These are phyloP conservation scores for Cyclotella atomus DNA, from an alignment of 108 stramenopile species.

Conservation along the genomic window DNA sequence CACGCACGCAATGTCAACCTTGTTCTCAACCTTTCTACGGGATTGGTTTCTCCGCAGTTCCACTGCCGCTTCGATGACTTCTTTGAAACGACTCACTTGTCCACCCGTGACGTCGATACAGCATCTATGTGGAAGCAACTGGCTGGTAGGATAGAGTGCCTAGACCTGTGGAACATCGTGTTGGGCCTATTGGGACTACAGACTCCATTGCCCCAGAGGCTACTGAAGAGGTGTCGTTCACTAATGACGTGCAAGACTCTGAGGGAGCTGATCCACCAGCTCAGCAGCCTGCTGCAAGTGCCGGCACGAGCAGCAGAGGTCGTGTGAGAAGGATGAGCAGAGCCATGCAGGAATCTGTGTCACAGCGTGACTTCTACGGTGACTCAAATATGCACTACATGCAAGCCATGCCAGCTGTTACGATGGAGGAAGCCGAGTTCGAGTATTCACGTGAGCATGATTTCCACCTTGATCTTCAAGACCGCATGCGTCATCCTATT, in stretches of 20 bases:
- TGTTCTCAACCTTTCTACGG: background rate
- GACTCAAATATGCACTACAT: constrained; percentile 6
- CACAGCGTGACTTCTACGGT: constrained; percentile 3
- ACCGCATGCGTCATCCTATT: background rate
- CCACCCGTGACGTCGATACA: background rate
- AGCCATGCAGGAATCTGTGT: constrained; percentile 7
- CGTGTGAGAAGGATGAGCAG: background rate
- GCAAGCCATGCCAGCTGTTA: background rate
- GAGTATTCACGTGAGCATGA: background rate
- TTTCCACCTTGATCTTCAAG: background rate
- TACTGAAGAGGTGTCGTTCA: background rate
- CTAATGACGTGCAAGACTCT: background rate
- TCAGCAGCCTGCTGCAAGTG: background rate
- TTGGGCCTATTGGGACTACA: background rate
- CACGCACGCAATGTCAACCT: constrained; percentile 3
- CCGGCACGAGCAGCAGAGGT: constrained; percentile 3
- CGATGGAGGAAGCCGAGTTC: background rate
- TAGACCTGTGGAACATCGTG: background rate
- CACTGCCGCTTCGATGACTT: constrained; percentile 10
- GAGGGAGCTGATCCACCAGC: background rate
- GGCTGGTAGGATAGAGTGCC: too few species aligned
- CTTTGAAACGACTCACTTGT: background rate
- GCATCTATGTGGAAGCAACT: background rate
- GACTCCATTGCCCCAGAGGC: background rate
- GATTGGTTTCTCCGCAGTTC: background rate